phyloP scores from a whole-genome alignment of 1,284 basidiomycete genomes.

The Baeospora myosura region DNA sequence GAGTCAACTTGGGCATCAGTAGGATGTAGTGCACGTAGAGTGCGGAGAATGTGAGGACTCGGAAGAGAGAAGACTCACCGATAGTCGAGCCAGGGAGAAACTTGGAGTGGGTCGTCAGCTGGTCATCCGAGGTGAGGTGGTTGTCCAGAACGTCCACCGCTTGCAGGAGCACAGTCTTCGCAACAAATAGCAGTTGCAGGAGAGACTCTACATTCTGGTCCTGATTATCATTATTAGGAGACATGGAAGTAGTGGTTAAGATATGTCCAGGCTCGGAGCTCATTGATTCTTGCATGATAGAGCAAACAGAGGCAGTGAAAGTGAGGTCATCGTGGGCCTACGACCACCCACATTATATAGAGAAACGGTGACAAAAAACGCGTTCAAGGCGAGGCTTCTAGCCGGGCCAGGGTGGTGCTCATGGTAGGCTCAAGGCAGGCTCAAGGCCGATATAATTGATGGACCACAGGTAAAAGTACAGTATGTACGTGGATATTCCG shows the following conservation, averaged over 20 bases:
- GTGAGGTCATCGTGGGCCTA: no score
- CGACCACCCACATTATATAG: no score
- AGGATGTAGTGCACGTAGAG: slow-evolving; percentile 5
- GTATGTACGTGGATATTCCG: slow-evolving; percentile 41
- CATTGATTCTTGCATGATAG: no score
- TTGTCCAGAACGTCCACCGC: slow-evolving; percentile 65
- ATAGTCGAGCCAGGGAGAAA: slow-evolving; percentile 78
- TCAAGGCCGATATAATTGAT: no score
- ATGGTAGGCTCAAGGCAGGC: no score
- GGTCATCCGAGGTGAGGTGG: slow-evolving; percentile 55
- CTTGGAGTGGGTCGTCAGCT: slow-evolving; percentile 58
- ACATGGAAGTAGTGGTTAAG: no score
- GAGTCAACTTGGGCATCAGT: slow-evolving; percentile 3
- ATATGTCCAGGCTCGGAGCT: no score
- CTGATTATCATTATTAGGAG: no score
- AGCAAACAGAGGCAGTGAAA: no score
- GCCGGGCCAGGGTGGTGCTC: no score
- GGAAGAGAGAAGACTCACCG: slow-evolving; percentile 32
- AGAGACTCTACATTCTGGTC: no score
- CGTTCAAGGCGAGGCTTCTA: slow-evolving; percentile 18
- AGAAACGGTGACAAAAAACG: no score
- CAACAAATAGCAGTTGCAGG: slow-evolving; percentile 54
- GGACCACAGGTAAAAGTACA: slow-evolving; percentile 6
- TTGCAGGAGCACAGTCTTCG: slow-evolving; percentile 57
- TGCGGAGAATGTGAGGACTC: slow-evolving; percentile 3